A percentile compares a stretch with the other conserved stretches of the same genome.
These are phyloP conservation scores for Phaeosphaeria sp. DNA, from an alignment of 2,329 filamentous ascomycete genomes.

Conservation along the genomic window DNA sequence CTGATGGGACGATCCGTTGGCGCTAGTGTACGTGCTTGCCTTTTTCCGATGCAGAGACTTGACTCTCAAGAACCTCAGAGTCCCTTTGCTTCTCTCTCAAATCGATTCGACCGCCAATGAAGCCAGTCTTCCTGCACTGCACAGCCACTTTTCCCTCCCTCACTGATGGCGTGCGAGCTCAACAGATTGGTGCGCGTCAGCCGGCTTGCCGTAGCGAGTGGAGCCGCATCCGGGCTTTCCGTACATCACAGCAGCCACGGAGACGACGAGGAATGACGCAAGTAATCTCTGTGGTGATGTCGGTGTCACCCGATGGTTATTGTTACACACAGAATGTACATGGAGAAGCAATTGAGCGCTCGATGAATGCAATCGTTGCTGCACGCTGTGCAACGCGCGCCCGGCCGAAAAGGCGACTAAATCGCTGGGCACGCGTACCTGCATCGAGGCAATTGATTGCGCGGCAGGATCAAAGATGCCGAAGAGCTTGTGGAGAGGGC, in stretches of 20 bases:
- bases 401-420: background rate
- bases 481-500: constrained; percentile 28
- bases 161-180: background rate
- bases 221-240: constrained; percentile 29
- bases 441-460: background rate
- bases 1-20: background rate
- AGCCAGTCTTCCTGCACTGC: background rate
- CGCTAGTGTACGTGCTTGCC: background rate
- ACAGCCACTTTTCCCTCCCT: background rate
- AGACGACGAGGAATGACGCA: background rate
- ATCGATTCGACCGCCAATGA: background rate
- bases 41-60: background rate
- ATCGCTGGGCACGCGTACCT: constrained; percentile 1
- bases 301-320: background rate
- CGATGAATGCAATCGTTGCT: background rate
- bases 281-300: background rate
- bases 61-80: background rate
- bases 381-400: background rate
- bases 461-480: constrained; percentile 15
- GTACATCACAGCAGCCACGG: constrained; percentile 10
- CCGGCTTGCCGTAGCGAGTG: constrained; percentile 19
- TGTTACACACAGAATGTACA: background rate
- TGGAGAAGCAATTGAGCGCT: background rate
- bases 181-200: constrained; percentile 22
- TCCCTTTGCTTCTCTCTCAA: background rate